Base-by-base conservation (phyloP, 805 yeast genomes). In the Candida chauliodis region DNA sequence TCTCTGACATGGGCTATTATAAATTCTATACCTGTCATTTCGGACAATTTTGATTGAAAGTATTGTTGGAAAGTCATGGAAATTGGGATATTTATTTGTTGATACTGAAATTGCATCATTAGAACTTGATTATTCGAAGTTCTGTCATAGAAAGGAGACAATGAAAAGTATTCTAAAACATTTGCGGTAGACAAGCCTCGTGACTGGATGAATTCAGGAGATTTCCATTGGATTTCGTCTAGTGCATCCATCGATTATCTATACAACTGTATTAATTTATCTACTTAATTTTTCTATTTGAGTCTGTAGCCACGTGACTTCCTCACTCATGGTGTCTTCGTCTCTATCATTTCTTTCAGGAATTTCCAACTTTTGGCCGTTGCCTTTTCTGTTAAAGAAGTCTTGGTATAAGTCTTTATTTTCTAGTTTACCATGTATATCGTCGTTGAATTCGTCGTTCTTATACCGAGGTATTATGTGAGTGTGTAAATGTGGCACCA, bases 131-230 rank as follows among this genome's bases (percentile, higher is more conserved):
- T 93, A 60, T 89, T 93, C 31, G 96, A 84, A 1, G 95, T 79
- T 48, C 97, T 75, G 56, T 91, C 97, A 56, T 85, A 93, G 63
- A 91, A 95, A 1, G 99, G 99, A 2, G 96, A 86, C 50, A 87
- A 86, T 3, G 96, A 71, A 54, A 93, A 90, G 61, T 93, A 93
- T 43, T 93, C 98, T 15, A 93, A 72, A 1, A 93, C 96, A 55
- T 90, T 93, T 37, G 81, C 95, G 0, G 95, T 84, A 31, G 89
- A 73, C 17, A 93, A 74, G 0, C 96, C 97, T 56, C 80, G 81
- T 37, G 81, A 76, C 56, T 89, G 95, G 46, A 93, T 88, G 95
- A 96, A 93, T 59, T 93, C 99, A 1, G 99, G 98, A 3, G 93
- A 83, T 48, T 90, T 78, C 99, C 99, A 93, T 58, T 90, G 98